Conservation (phyloP, 768 basidiomycete species). For the Chalciporus piperatus region DNA sequence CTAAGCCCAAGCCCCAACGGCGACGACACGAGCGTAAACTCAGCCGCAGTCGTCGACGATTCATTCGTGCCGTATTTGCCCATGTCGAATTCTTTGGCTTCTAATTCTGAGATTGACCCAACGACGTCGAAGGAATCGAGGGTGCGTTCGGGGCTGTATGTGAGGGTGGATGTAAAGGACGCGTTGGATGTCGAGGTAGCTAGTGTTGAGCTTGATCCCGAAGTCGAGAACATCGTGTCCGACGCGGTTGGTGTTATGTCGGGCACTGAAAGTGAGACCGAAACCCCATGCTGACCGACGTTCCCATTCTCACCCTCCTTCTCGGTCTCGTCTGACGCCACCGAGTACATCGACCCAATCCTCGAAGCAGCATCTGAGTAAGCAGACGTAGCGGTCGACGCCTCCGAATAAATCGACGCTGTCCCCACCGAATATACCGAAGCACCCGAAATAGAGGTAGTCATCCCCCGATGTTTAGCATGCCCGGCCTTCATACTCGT, state of each 20-base stretch:
- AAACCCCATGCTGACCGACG: background rate
- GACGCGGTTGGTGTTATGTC: constrained; percentile 1
- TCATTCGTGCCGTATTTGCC: constrained; percentile 4
- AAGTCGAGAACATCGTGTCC: constrained; percentile 8
- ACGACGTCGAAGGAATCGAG: constrained; percentile 14
- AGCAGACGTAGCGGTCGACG: constrained; percentile 25
- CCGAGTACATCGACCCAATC: constrained; percentile 13
- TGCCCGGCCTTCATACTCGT: constrained; percentile 10
- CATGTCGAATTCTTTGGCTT: constrained; percentile 17
- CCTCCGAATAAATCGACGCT: constrained; percentile 26
- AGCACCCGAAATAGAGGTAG: constrained; percentile 26
- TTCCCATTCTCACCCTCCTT: constrained; percentile 11
- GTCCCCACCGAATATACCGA: constrained; percentile 27
- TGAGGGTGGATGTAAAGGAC: constrained; percentile 18
- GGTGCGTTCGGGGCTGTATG: constrained; percentile 4
- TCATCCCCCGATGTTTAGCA: constrained; percentile 19
- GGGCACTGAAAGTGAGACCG: constrained; percentile 7
- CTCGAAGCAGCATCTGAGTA: constrained; percentile 14
- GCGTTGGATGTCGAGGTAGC: constrained; percentile 11
- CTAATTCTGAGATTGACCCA: constrained; percentile 24
- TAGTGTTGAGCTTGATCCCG: constrained; percentile 8
- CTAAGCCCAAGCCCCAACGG: constrained; percentile 19
- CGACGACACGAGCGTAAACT: constrained; percentile 25
- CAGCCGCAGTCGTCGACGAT: background rate
- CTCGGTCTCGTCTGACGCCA: constrained; percentile 16